Base-by-base conservation (phyloP, 1,284 basidiomycete genomes). In the Cutaneotrichosporon mucoides region DNA sequence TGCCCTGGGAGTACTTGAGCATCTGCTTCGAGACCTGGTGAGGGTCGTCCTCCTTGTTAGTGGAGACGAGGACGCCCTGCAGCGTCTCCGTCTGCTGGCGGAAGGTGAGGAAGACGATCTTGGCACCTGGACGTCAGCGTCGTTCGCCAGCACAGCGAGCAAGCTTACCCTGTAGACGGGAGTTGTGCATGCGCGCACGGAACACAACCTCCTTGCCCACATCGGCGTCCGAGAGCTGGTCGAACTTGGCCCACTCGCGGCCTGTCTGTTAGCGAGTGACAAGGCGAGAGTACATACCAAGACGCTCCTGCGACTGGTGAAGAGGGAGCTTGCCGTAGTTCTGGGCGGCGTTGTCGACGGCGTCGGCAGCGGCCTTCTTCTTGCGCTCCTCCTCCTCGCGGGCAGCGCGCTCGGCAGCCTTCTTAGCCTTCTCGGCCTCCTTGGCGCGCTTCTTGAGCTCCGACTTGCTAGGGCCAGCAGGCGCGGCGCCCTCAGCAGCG, bases 1-100 rank as follows among this genome's bases (percentile, higher is more conserved):
- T 81, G 43, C 84, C 75, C 16, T 86, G 86, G 13, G 88, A 86
- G 88, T 90, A 99, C 79, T 95, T 98, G 57, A 92, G 85, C 96
- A 99, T 99, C 77, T 96, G 93, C 78, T 94, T 96, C 65, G 92
- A 97, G 13, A 99, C 84, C 67, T 88, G 88, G 60, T 87, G 88
- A 24, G 87, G 85, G 41, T 89, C 82, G 43, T 69, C 69, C 48
- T 76, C 77, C 42, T 68, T 68, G 33, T 73, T 68, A 49, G 89
- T 85, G 44, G 84, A 24, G 24, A 24, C 81, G 51, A 97, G 81
- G 13, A 98, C 81, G 44, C 90, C 92, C 78, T 99, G 96, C 5
- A 99, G 87, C 2, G 94, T 90, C 73, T 90, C 84, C 42, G 84
- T 87, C 68, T 90, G 86, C 77, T 99, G 93, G 59, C 96, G 89